A percentile compares a stretch with the other conserved stretches of the same genome.
These are phyloP conservation scores for Funneliformis caledonium DNA, from an alignment of 371 early-diverging fungal species.

Conservation along the genomic window DNA sequence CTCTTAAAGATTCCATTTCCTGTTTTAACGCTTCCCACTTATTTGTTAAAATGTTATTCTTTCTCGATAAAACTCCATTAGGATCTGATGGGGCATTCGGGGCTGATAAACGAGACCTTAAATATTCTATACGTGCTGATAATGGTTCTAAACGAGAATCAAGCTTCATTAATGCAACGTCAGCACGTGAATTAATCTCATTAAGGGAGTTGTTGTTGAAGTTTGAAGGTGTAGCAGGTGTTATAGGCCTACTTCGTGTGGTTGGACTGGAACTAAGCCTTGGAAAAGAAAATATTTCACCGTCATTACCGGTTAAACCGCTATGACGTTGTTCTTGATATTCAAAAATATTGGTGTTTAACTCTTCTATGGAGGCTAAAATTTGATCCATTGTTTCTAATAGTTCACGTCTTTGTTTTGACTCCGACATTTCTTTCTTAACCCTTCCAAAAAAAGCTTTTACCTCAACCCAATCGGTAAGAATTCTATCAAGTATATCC, in stretches of 20 bases:
- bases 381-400: slow-evolving; percentile 49
- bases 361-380: slow-evolving; percentile 45
- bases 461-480: slow-evolving; percentile 46
- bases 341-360: slow-evolving; percentile 46
- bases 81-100: slow-evolving; percentile 45
- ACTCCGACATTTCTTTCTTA: slow-evolving; percentile 47
- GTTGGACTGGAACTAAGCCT: slow-evolving; percentile 37
- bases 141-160: slow-evolving; percentile 60
- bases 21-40: slow-evolving; percentile 62
- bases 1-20: slow-evolving; percentile 47
- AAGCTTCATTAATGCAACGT: slow-evolving; percentile 55
- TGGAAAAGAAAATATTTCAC: slow-evolving; percentile 6
- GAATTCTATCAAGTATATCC: slow-evolving; percentile 42
- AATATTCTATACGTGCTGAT: slow-evolving; percentile 55
- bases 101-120: slow-evolving; percentile 56
- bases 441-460: slow-evolving; percentile 48
- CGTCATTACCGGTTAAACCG: neutral
- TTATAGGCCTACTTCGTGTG: slow-evolving; percentile 35
- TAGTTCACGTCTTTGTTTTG: slow-evolving; percentile 49
- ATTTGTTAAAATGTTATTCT: slow-evolving; percentile 49
- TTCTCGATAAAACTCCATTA: slow-evolving; percentile 48
- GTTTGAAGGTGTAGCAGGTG: slow-evolving; percentile 23
- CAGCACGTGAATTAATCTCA: slow-evolving; percentile 45
- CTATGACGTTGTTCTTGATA: slow-evolving; percentile 46
- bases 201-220: neutral